Evolutionary conservation across 257 asterid species (phyloP).

Genomic region (Datura wrightii): DNA sequence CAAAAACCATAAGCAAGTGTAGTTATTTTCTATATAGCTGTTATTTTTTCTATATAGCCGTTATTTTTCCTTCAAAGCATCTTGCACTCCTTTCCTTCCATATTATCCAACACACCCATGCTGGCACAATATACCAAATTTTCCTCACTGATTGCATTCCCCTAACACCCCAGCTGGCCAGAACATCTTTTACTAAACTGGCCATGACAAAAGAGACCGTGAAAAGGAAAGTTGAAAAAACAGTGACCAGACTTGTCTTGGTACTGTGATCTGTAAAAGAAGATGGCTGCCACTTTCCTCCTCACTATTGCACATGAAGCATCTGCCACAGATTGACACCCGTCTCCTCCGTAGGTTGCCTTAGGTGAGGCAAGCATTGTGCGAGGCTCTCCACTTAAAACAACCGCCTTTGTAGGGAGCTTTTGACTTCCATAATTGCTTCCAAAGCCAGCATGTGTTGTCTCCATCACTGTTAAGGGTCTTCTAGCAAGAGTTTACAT

Average conservation of each 20-base stretch:
- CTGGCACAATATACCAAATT: not conserved
- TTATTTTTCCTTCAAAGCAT: not conserved
- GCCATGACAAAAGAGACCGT: not conserved
- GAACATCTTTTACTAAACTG: not conserved
- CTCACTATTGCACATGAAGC: not conserved
- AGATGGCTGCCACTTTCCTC: slow-evolving; percentile 19
- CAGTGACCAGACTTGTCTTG: not conserved
- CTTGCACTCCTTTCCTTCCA: not conserved
- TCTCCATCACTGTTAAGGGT: not conserved
- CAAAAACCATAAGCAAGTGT: not conserved
- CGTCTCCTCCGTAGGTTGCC: not conserved
- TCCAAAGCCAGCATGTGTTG: not conserved
- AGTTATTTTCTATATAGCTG: not conserved
- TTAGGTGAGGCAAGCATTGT: not conserved
- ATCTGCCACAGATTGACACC: slow-evolving; percentile 1
- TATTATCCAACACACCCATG: not conserved
- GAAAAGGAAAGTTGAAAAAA: not conserved
- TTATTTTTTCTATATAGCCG: not conserved
- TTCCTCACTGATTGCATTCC: slow-evolving; percentile 4
- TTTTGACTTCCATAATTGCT: not conserved
- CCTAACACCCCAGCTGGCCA: not conserved
- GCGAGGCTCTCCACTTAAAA: not conserved
- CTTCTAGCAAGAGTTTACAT: not conserved
- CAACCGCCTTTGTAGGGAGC: not conserved
- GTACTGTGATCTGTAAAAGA: not conserved